Evolutionary conservation across 75 land plant species (phyloP).

Genomic region (Picea sitchensis): DNA sequence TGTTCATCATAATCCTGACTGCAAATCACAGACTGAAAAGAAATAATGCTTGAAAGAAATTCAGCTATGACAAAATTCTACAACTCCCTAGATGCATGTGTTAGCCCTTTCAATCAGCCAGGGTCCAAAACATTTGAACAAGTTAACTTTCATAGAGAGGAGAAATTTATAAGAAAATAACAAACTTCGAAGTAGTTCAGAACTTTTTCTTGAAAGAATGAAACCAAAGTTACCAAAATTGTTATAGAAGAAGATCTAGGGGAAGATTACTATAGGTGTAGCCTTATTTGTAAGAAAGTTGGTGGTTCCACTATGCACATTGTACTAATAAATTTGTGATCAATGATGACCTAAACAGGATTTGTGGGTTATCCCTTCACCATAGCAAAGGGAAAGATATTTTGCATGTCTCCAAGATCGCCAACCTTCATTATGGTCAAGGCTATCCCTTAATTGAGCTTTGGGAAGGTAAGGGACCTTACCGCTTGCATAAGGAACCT

Average conservation of each 20-base stretch:
- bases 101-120: not conserved
- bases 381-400: no score
- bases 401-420: no score
- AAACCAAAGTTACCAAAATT: not conserved
- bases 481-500: no score
- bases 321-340: no score
- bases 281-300: no score
- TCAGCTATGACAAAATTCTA: not conserved
- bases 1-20: not conserved
- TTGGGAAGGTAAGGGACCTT: no score
- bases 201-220: not conserved
- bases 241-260: not conserved
- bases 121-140: not conserved
- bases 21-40: not conserved
- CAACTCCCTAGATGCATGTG: not conserved
- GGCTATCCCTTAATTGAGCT: no score
- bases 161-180: not conserved
- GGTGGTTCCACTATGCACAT: no score
- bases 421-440: no score
- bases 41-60: not conserved
- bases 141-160: not conserved
- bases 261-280: no score
- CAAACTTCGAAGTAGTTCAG: not conserved
- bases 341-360: no score
- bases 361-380: no score